phyloP scores from a whole-genome alignment of 148 eudicot genomes.

The Chenopodium suecicum region DNA sequence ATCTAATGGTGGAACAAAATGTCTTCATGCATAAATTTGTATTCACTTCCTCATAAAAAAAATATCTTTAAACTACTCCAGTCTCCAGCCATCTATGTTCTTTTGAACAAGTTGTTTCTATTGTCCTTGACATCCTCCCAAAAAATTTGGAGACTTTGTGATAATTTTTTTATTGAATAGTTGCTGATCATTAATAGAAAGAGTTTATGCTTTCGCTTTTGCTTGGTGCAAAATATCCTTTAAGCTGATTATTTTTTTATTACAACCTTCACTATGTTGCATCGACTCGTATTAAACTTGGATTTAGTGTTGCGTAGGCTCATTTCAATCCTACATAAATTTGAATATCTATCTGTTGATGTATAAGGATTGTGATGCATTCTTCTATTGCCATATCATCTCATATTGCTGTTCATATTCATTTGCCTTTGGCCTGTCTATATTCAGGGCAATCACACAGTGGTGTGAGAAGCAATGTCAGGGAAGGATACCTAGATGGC shows the following conservation, averaged over 20 bases:
- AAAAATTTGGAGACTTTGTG: neutral
- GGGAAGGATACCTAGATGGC: conserved; percentile 53
- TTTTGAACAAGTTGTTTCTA: neutral
- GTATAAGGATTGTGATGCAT: neutral
- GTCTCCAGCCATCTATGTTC: too few relatives aligned
- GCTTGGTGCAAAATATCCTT: neutral
- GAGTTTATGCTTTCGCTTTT: neutral
- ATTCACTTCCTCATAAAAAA: neutral
- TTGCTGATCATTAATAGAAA: too few relatives aligned
- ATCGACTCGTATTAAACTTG: neutral
- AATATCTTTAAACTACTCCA: neutral
- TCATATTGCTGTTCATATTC: conserved; percentile 3
- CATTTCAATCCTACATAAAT: neutral
- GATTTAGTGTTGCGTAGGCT: neutral
- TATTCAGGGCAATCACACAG: conserved; percentile 47
- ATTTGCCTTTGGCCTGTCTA: conserved; percentile 6
- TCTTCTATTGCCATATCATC: neutral
- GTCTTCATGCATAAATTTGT: neutral
- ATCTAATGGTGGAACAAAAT: neutral
- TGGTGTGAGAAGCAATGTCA: conserved; percentile 39
- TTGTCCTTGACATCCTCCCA: neutral
- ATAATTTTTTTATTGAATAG: too few relatives aligned
- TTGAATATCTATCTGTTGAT: neutral
- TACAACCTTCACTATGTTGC: neutral
- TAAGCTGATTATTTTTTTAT: neutral